These are phyloP conservation scores for Citrullus colocynthis DNA, from an alignment of 306 rosid genomes.

Conservation along the genomic window DNA sequence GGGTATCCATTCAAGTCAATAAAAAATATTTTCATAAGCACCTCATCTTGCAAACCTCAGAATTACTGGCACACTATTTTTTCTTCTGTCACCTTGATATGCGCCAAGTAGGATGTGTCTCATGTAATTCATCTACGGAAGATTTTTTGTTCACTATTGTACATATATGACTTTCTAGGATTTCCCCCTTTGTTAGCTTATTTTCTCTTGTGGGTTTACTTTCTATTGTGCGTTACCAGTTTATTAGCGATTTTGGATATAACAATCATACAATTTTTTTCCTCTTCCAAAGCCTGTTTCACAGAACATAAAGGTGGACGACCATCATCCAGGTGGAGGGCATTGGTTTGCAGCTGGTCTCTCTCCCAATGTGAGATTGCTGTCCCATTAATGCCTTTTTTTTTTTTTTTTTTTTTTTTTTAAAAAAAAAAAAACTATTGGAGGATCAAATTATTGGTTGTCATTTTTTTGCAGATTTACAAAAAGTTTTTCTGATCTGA, in stretches of 20 bases:
- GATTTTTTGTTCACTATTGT: background rate
- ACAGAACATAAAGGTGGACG: constrained; percentile 83
- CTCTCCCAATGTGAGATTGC: constrained; percentile 80
- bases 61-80: background rate
- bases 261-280: background rate
- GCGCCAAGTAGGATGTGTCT: background rate
- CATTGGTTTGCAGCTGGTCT: constrained; percentile 99
- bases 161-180: background rate
- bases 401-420: background rate
- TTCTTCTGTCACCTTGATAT: background rate
- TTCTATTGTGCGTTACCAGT: background rate
- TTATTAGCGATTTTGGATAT: background rate
- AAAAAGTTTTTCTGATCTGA: constrained; percentile 7
- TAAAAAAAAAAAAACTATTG: background rate
- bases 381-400: constrained; percentile 7
- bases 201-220: background rate
- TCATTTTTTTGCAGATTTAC: constrained; percentile 6
- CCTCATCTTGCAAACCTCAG: background rate
- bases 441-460: constrained; percentile 7
- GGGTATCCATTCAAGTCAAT: background rate
- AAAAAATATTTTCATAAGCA: background rate
- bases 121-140: background rate
- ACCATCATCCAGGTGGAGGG: constrained; percentile 97
- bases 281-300: constrained; percentile 51
- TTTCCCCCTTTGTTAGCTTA: background rate